Base-by-base conservation (phyloP, 2,329 filamentous ascomycete species). In the Aureobasidium sp. region DNA sequence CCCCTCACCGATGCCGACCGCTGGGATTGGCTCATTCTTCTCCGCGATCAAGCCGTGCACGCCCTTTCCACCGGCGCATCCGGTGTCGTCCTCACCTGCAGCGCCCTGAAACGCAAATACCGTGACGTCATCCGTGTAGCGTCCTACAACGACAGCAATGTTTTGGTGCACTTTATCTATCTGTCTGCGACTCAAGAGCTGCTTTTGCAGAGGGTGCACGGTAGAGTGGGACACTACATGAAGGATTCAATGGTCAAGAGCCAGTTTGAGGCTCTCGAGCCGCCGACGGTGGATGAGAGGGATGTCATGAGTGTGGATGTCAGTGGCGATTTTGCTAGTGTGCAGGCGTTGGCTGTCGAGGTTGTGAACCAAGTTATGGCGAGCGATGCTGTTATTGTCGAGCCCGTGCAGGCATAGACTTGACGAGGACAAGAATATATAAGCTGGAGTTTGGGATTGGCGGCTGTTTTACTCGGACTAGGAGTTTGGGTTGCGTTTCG, bases 41-140 rank as follows among this genome's bases (percentile, higher is more conserved):
- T 81, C 11, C 77, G 79, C 66, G 76, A 80, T 66, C 70, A 77
- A 67, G 74, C 78, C 4, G 68, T 80, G 64, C 66, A 64, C 20
- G 67, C 73, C 6, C 66, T 77, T 49, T 68, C 70, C 52, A 41
- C 58, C 6, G 49, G 52, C 5, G 64, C 68, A 12, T 61, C 71
- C 66, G 78, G 91, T 53, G 94, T 97, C n/a, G 90, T 99, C 55
- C 84, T 99, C 64, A 96, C 94, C 59, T 99, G 94, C 82, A 96
- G 91, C 14, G 94, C 93, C 1, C 83, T 99, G 60, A 97, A 97
- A 82, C 89, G 90, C 74, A 97, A 96, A 78, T 99, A 99, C 80
- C 87, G 94, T 68, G 94, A 99, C 67, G 77, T 80, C 59, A 76
- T 81, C 62, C 77, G 79, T 17, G 72, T 78, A n/a, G 79, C 78